Evolutionary conservation across 2,329 filamentous ascomycete species (phyloP).

Genomic region (Xylaria sp.): DNA sequence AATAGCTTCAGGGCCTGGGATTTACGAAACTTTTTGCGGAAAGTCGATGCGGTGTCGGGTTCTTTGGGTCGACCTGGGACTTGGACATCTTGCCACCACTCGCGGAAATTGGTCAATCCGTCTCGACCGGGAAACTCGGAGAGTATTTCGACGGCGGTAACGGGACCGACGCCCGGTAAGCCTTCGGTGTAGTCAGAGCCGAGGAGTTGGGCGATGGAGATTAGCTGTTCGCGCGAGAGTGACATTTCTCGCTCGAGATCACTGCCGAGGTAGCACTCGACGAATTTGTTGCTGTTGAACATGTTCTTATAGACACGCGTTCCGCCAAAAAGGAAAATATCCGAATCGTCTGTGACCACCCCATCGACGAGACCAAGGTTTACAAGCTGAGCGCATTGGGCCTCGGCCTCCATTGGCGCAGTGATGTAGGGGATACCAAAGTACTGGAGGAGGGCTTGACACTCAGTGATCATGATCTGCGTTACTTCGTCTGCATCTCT

Average conservation of each 20-base stretch:
- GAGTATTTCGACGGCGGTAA: conserved; percentile 89
- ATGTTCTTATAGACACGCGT: conserved; percentile 98
- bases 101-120: conserved; percentile 67
- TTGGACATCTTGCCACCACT: conserved; percentile 85
- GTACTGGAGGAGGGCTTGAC: conserved; percentile 79
- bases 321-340: conserved; percentile 94
- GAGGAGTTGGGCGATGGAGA: conserved; percentile 82
- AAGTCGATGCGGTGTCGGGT: conserved; percentile 55
- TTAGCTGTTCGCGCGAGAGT: conserved; percentile 78
- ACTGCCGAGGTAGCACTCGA: conserved; percentile 83
- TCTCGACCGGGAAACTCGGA: conserved; percentile 69
- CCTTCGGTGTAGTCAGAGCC: conserved; percentile 96
- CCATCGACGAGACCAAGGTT: conserved; percentile 84
- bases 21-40: conserved; percentile 82
- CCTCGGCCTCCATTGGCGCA: conserved; percentile 97
- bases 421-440: conserved; percentile 97
- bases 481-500: conserved; percentile 96
- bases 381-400: conserved; percentile 91
- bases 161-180: conserved; percentile 82
- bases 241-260: conserved; percentile 89
- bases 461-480: conserved; percentile 92
- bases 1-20: conserved; percentile 79
- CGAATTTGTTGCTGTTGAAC: conserved; percentile 98
- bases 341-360: conserved; percentile 95
- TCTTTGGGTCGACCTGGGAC: conserved; percentile 56